These are phyloP conservation scores for Trypanosoma avium DNA, from an alignment of 208 protist genomes.

Conservation along the genomic window DNA sequence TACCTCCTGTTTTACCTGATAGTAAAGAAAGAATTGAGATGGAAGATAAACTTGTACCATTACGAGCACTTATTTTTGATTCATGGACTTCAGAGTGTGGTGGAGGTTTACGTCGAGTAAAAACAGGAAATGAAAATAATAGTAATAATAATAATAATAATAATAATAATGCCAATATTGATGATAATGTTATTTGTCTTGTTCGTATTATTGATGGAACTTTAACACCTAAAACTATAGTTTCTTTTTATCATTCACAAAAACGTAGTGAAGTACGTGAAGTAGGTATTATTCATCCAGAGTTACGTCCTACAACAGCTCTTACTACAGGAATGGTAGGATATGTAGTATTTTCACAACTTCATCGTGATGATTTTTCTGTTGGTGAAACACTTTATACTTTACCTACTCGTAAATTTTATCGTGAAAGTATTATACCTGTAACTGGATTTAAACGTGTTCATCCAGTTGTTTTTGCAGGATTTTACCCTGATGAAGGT, in stretches of 20 bases:
- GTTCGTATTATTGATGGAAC: slow-evolving; percentile 90
- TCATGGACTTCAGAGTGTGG: slow-evolving; percentile 93
- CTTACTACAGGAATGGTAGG: slow-evolving; percentile 95
- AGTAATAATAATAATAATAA: slow-evolving; percentile 5
- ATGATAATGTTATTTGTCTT: slow-evolving; percentile 72
- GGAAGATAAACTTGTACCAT: slow-evolving; percentile 63
- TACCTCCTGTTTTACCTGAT: slow-evolving; percentile 61
- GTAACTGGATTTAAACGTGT: slow-evolving; percentile 63
- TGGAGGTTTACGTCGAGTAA: slow-evolving; percentile 70
- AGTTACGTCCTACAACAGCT: slow-evolving; percentile 71
- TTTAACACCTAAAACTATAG: slow-evolving; percentile 72
- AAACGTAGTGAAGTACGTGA: slow-evolving; percentile 85
- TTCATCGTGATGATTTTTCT: slow-evolving; percentile 80
- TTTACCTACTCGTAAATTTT: slow-evolving; percentile 53
- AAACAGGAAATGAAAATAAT: slow-evolving; percentile 2
- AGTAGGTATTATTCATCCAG: slow-evolving; percentile 95
- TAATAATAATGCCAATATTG: slow-evolving; percentile 8
- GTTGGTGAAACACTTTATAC: slow-evolving; percentile 95
- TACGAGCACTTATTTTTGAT: slow-evolving; percentile 96
- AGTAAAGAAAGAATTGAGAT: slow-evolving; percentile 48
- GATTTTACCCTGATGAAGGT: slow-evolving; percentile 94
- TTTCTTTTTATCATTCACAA: slow-evolving; percentile 62
- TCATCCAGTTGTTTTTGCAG: slow-evolving; percentile 95
- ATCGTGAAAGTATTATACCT: slow-evolving; percentile 30
- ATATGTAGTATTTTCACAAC: slow-evolving; percentile 90